phyloP scores from a whole-genome alignment of 179 eudicot species.

The Sideroxylon spinosum region DNA sequence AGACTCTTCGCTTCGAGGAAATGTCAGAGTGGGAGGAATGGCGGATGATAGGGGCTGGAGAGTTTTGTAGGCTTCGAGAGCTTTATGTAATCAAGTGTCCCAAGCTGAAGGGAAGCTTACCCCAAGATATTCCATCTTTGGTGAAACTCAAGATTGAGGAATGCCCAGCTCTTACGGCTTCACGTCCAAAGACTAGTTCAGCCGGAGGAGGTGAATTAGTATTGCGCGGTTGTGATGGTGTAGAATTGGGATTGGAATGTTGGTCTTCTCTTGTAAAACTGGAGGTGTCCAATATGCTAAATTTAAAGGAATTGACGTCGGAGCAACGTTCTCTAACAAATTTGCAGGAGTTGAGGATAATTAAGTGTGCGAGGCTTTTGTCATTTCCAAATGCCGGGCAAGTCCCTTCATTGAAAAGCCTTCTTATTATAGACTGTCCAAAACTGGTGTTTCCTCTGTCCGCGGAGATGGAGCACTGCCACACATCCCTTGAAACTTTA shows the following conservation, averaged over 20 bases:
- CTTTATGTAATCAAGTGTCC: slow-evolving; percentile 20
- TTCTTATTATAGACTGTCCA: too few species aligned
- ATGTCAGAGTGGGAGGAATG: slow-evolving; percentile 7
- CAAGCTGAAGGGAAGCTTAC: slow-evolving; percentile 15
- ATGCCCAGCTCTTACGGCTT: slow-evolving; percentile 1
- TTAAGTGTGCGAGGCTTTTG: not conserved
- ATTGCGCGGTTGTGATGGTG: too few species aligned
- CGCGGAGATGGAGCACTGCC: too few species aligned
- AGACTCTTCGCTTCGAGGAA: not conserved
- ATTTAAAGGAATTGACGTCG: too few species aligned
- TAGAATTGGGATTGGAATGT: too few species aligned
- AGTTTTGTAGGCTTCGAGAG: slow-evolving; percentile 18
- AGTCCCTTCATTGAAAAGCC: too few species aligned
- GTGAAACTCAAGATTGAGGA: not conserved
- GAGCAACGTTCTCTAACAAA: not conserved
- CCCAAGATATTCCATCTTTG: slow-evolving; percentile 19
- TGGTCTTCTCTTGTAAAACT: too few species aligned
- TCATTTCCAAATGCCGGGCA: slow-evolving; percentile 4
- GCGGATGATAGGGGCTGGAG: not conserved
- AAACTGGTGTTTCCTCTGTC: not conserved
- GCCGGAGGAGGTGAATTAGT: too few species aligned
- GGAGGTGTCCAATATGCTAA: too few species aligned
- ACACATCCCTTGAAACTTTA: too few species aligned
- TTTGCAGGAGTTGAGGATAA: not conserved
- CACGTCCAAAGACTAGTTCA: too few species aligned